Evolutionary conservation across 1,284 basidiomycete genomes (phyloP), one percentile per base, ranked within the genome.

Genomic region (Amylostereum chailletii): DNA sequence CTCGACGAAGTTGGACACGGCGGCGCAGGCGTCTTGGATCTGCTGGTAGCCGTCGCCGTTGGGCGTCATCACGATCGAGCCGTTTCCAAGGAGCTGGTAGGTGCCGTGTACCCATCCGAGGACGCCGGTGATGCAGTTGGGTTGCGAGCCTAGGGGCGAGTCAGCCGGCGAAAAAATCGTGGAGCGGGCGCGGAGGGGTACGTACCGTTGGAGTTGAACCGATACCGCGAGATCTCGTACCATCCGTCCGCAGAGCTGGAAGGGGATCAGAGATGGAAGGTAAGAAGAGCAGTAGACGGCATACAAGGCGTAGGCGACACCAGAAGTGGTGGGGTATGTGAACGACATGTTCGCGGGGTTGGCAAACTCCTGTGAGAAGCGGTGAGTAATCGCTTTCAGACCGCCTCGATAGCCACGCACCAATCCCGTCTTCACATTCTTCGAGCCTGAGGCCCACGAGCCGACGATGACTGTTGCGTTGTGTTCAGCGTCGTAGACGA

Each of bases 181-280:
- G 41, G 41, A n/a, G 27, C 41, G 8, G 45, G 30, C 2, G 39
- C 33, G 9, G 38, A 1, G 33, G 51, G 43, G 4, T 42, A 56
- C 65, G 49, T 49, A 87, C 86, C 91, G 66, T 95, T 96, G 50
- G 81, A 70, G 38, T 71, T 76, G 71, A 94, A 94, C 46, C 90
- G 80, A 66, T 94, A 97, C 59, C 89, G 83, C 26, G 91, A 80
- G 62, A 90, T 76, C 66, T 97, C 94, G 57, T 87, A 96, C 71
- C 69, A 89, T 4, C 86, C 85, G 55, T 86, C 81, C 46, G 71
- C 58, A 37, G 82, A 71, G 66, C 82, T 90, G 34, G 30, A 41
- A 19, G 50, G 40, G 27, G 51, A 37, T 38, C 19, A 36, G 27
- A 39, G 7, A 40, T 4, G 33, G 19, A 33, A 34, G 41, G 19